Conservation (phyloP, 176 grass and related monocot species). For the Pharus latifolius region DNA sequence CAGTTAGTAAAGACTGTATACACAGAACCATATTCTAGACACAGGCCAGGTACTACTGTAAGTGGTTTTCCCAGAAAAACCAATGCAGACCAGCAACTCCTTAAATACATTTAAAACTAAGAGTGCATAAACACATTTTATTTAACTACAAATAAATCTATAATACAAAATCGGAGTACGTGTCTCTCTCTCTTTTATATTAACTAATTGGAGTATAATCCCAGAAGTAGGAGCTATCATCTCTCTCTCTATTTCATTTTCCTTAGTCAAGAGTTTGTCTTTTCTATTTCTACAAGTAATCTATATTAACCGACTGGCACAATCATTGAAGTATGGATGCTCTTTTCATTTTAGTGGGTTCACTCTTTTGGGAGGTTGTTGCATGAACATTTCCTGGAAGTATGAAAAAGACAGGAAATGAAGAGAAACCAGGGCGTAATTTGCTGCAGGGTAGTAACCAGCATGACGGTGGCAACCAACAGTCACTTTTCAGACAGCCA, state of each 20-base stretch:
- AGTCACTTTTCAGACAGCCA: background rate
- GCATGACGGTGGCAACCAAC: background rate
- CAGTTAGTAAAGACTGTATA: background rate
- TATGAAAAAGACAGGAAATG: background rate
- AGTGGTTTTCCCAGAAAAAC: background rate
- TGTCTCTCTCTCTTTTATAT: too few relatives aligned
- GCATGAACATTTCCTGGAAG: background rate
- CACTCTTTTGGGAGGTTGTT: background rate
- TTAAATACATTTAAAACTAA: background rate
- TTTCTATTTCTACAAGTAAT: background rate
- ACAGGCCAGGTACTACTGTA: background rate
- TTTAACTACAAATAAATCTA: background rate
- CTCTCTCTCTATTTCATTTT: too few relatives aligned
- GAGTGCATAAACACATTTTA: background rate
- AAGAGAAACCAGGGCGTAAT: slow-evolving; percentile 1
- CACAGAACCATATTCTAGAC: background rate
- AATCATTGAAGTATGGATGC: background rate
- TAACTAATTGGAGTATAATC: background rate
- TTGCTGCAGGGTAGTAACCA: background rate
- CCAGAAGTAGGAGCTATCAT: background rate
- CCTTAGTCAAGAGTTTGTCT: background rate
- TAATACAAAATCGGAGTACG: too few relatives aligned
- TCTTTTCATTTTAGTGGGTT: background rate
- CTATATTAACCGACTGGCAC: background rate
- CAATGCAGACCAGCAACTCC: background rate